phyloP scores from a whole-genome alignment of 2,329 filamentous ascomycete species.

The Alternaria postmessia region DNA sequence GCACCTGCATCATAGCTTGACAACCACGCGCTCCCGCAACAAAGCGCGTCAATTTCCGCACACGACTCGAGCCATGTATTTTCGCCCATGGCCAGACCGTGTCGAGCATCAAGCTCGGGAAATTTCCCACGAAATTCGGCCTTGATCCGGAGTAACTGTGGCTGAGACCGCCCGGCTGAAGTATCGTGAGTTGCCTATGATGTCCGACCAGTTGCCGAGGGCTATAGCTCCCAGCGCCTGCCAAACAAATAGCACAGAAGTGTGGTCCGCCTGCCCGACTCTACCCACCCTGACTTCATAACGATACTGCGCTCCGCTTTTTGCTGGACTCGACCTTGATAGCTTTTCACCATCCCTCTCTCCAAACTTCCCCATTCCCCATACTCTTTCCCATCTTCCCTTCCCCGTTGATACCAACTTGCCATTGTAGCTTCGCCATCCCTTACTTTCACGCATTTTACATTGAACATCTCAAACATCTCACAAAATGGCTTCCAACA shows the following conservation, averaged over 20 bases:
- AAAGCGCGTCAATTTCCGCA: constrained; percentile 31
- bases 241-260: constrained; percentile 44
- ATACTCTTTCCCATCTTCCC: constrained; percentile 8
- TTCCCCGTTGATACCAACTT: constrained; percentile 2
- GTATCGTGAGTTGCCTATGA: constrained; percentile 40
- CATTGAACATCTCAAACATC: not conserved
- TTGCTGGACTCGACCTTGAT: constrained; percentile 17
- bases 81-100: constrained; percentile 9
- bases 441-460: not conserved
- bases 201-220: constrained; percentile 43
- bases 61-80: not conserved
- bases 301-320: constrained; percentile 28
- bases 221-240: constrained; percentile 25
- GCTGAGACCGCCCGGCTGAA: constrained; percentile 17
- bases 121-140: constrained; percentile 10
- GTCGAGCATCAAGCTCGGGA: not conserved
- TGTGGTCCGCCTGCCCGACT: constrained; percentile 48
- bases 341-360: constrained; percentile 16
- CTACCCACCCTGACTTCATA: constrained; percentile 49
- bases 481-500: constrained; percentile 51
- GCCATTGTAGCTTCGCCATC: not conserved
- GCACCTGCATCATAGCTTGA: constrained; percentile 29
- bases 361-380: constrained; percentile 13
- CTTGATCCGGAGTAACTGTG: constrained; percentile 14
- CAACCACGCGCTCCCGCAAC: constrained; percentile 29